phyloP scores from a whole-genome alignment of 768 basidiomycete genomes.

The Vararia minispora region DNA sequence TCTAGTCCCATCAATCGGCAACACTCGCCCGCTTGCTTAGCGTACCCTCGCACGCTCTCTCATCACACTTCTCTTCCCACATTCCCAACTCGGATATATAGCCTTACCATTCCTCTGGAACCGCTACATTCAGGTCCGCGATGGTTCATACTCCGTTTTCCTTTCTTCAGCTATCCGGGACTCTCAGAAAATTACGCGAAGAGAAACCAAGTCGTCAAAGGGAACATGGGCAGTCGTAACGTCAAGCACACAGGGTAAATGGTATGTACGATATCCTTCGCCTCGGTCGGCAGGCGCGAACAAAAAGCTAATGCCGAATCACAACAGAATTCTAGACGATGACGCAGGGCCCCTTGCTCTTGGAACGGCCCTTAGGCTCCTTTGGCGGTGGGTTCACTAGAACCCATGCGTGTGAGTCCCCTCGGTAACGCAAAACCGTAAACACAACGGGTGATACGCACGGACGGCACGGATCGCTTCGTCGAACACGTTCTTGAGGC shows the following conservation, averaged over 20 bases:
- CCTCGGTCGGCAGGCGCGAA: conserved; percentile 15
- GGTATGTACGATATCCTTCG: conserved; percentile 42
- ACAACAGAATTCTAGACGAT: conserved; percentile 43
- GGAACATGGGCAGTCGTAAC: conserved; percentile 36
- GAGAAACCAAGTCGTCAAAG: conserved; percentile 21
- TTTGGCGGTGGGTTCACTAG: conserved; percentile 66
- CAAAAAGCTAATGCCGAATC: conserved; percentile 13
- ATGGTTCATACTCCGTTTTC: no score
- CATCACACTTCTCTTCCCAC: no score
- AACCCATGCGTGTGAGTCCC: background rate
- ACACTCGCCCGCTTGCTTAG: no score
- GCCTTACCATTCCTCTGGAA: no score
- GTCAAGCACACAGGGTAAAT: conserved; percentile 61
- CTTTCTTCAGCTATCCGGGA: no score
- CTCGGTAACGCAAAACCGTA: background rate
- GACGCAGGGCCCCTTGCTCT: conserved; percentile 57
- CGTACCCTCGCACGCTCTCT: no score
- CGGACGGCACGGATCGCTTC: conserved; percentile 96
- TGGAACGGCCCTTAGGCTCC: conserved; percentile 34
- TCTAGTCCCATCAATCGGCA: no score
- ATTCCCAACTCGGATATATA: no score
- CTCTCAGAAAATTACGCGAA: conserved; percentile 10
- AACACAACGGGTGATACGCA: conserved; percentile 33
- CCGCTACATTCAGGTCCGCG: no score
- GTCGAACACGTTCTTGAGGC: conserved; percentile 97